Evolutionary conservation across 169 alveolate genomes (phyloP), one percentile per base, ranked within the genome.

Genomic region (Plasmodium fragile): DNA sequence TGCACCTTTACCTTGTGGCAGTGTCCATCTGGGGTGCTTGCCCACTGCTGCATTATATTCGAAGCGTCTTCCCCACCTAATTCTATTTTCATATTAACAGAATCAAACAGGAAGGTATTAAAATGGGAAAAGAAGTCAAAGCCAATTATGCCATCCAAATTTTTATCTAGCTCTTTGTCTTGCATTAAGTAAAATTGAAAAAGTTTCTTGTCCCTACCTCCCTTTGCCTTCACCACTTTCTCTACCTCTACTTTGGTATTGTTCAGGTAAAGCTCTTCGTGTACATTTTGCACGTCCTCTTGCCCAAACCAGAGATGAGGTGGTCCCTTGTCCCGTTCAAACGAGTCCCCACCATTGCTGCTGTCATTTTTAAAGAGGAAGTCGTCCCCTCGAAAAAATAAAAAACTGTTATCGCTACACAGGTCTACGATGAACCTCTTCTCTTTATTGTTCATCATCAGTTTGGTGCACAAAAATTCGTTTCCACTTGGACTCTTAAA

Each of bases 321-420:
- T n/a, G 52, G 30, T 10, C 7, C 22, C 75, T 43, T 22, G 22
- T 39, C 25, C n/a, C 13, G 5, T 4, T 7, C 69, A 30, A 1
- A 7, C 0, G 39, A 2, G 32, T 7, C 16, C 10, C 77, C 36
- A 43, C 34, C 18, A 6, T 43, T 45, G 30, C n/a, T 43, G 16
- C 53, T 18, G 3, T 10, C 25, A 65, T 36, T n/a, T 25, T 22
- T 65, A 28, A 25, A 6, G 3, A n/a, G 36, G 71, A 10, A 18
- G 8, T 55, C 81, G n/a, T 25, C 82, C 16, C 28, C 75, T 8
- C 72, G 30, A 0, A 30, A 73, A 90, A 90, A 90, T 22, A 90
- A 49, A 75, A 80, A 90, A 53, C 94, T 90, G 80, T 90, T 80
- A 55, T 90, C 92, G 32, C 94, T 90, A 36, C 92, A 90, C 10